Base-by-base conservation (phyloP, 2,329 filamentous ascomycete genomes). In the Microdochium trichocladiopsis region DNA sequence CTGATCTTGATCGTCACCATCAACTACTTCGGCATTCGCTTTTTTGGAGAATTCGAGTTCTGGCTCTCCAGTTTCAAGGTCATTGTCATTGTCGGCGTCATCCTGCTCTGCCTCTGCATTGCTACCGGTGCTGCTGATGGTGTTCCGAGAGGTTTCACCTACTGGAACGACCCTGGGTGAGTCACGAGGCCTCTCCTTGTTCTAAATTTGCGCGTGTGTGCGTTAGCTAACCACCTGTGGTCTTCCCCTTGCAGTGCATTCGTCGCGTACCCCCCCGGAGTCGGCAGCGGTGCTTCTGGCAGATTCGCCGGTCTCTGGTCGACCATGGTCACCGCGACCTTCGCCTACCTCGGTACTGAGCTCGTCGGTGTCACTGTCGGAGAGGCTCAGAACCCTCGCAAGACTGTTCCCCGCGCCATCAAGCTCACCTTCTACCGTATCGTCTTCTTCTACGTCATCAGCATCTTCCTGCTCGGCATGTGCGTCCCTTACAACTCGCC, bases 391-490 rank as follows among this genome's bases (percentile, higher is more conserved):
- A 91, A 91, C 70, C 88, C 88, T 1, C 83, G 87, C 64, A 82
- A 81, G 66, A 88, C 84, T 16, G 84, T 93, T 55, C 88, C 88
- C 6, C 82, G 84, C 54, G 88, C 87, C 51, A 91, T 91, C 74
- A 87, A 84, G 66, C 77, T 90, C 49, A 91, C 87, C 58, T 92
- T 92, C 69, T 92, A 82, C 73, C 88, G 88, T 53, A 92, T 93
- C 66, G 70, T 90, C 58, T 74, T 92, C 72, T 93, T 93, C 75
- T 93, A 93, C 74, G 77, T 84, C 61, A 68, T 90, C 53, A 84
- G 80, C 22, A 86, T 91, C 33, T 77, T 93, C 50, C 76, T 92
- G 50, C 74, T 93, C 51, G 88, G 88, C 62, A 88, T 90, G 78
- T 76, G 87, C 50, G 85, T 93, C 3, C 86, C 87, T 1, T 92